Evolutionary conservation across 2,329 filamentous ascomycete species (phyloP).

Genomic region (Ustulina deusta): DNA sequence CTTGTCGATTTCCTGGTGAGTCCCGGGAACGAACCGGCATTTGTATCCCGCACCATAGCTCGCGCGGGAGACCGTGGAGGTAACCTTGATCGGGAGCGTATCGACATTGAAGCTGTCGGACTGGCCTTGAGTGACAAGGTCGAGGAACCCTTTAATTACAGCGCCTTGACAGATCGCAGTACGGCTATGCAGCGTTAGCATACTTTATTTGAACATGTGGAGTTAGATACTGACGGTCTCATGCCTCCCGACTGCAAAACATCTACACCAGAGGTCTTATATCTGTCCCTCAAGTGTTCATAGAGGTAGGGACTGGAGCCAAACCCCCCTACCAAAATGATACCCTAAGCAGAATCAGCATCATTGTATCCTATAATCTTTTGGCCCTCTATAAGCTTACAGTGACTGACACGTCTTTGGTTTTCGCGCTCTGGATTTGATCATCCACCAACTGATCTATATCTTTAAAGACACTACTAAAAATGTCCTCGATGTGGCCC

Average conservation of each 20-base stretch:
- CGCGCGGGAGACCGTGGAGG: constrained; percentile 13
- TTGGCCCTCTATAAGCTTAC: constrained; percentile 8
- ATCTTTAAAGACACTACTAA: constrained; percentile 11
- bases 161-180: constrained; percentile 23
- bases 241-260: constrained; percentile 21
- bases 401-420: constrained; percentile 2
- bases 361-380: not conserved
- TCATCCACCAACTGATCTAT: constrained; percentile 22
- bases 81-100: constrained; percentile 12
- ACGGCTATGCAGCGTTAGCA: constrained; percentile 10
- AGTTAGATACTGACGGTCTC: constrained; percentile 13
- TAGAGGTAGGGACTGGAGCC: constrained; percentile 24
- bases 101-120: not conserved
- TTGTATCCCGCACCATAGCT: constrained; percentile 21
- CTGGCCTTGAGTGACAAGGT: constrained; percentile 1
- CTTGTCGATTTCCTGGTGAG: constrained; percentile 17
- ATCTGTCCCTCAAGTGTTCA: constrained; percentile 14
- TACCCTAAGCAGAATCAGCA: constrained; percentile 14
- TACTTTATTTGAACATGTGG: not conserved
- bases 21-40: not conserved
- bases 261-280: constrained; percentile 12
- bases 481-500: constrained; percentile 8
- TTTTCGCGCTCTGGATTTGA: constrained; percentile 23
- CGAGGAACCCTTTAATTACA: constrained; percentile 18
- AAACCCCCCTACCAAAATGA: constrained; percentile 27